Base-by-base conservation (phyloP, 179 eudicot species). In the Sideroxylon spinosum region DNA sequence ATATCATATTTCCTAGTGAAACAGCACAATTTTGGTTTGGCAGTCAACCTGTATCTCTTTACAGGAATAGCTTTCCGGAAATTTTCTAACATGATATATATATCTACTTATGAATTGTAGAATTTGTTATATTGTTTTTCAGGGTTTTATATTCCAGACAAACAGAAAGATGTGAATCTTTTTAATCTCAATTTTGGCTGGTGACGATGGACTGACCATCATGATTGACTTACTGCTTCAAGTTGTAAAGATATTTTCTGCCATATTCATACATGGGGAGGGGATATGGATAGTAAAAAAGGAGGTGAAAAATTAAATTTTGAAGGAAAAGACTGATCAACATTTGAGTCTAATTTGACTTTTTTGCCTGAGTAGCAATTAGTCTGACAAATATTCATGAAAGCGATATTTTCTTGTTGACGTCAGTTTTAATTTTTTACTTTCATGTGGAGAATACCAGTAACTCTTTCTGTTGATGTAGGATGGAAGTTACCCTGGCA, bases 401-500 rank as follows among this genome's bases (percentile, higher is more conserved):
- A 9, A 13, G 63, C 64, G 59, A 48, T 17, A 25, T 25, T 11
- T 48, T 48, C 7, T 48, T 62, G 70, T 48, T 28, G 49, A 19
- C 59, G 8, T 68, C 56, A 69, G 68, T 2, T n/a, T n/a, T 56
- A 46, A 22, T 71, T 48, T 29, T 79, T 26, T 73, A 46, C 19
- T 67, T 44, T 73, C 55, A 3, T 1, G 26, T 50, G 71, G 71
- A 55, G 49, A 50, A 32, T 77, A 20, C 64, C 55, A 23, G 1
- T 52, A 11, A 53, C 64, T 23, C 16, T 32, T 44, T 70, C 44
- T 19, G 26, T 9, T 77, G 76, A 78, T 70, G 62, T 79, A 94
- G 98, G 97, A 89, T 72, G 98, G 98, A 78, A 95, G 98, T 87
- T 95, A 95, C 79, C 98, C 97, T n/a, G 97, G 98, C 16, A 95